Evolutionary conservation across 192 early-diverging fungal genomes (phyloP), one percentile per base, ranked within the genome.

Genomic region (Radiomyces spectabilis): DNA sequence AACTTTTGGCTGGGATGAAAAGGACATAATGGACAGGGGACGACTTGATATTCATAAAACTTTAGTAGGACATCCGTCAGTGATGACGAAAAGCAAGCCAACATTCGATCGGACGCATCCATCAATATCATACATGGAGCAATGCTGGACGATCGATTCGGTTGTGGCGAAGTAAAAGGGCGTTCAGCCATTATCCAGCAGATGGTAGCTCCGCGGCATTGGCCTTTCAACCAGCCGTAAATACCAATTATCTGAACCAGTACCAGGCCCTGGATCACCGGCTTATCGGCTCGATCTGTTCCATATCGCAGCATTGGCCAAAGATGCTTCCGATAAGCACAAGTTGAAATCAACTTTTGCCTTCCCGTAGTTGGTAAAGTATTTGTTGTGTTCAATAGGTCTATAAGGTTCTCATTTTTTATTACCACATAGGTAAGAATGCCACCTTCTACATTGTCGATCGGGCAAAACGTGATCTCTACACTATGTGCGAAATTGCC

Each of bases 161-260:
- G 52, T 18, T 40, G 37, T 13, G 52, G 52, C 21, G 52, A 53
- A 53, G 29, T 53, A 37, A 53, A 53, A 38, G 19, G 77, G 81
- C 83, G 76, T 81, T 83, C 83, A 83, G 81, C 76, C 73, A 69
- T 85, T 72, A 81, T 81, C 79, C 75, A 80, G 79, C 73, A 74
- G 74, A 81, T 83, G 83, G 76, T 79, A 82, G 81, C 81, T 79
- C 80, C 76, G 82, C 79, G 78, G 71, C 79, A 85, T 80, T 85
- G 66, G 72, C 79, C 66, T 65, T 68, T 82, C 82, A 78, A 69
- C 68, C 67, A 85, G 83, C 71, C 72, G 80, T 75, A 85, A 66
- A 80, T 68, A 73, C 82, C n/a, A n/a, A n/a, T n/a, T n/a, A n/a
- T n/a, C n/a, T n/a, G n/a, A n/a, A n/a, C n/a, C n/a, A n/a, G n/a